Conservation (phyloP, 441 rosid genomes). For the Syzygium syzygioides region DNA sequence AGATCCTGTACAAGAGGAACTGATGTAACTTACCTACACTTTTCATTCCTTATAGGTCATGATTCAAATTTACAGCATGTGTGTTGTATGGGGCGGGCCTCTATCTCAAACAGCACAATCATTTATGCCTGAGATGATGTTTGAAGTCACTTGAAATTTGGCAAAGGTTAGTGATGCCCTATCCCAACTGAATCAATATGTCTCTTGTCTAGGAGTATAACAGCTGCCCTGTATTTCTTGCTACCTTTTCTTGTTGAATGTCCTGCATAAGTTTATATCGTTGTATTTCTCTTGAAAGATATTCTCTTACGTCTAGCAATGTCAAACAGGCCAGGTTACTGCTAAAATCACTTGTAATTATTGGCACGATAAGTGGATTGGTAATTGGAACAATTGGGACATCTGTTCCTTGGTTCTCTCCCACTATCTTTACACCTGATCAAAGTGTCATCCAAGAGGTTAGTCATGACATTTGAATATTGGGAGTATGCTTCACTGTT, state of each 20-base stretch:
- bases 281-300: not conserved
- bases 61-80: slow-evolving; percentile 22
- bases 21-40: not conserved
- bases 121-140: slow-evolving; percentile 24
- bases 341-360: slow-evolving; percentile 13
- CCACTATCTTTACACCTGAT: slow-evolving; percentile 15
- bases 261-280: not conserved
- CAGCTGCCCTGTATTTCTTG: not conserved
- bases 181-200: not conserved
- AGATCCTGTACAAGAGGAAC: not conserved
- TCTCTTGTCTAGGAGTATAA: not conserved
- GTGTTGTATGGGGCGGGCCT: slow-evolving; percentile 26
- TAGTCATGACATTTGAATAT: not conserved
- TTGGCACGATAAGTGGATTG: slow-evolving; percentile 12
- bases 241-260: not conserved
- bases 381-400: slow-evolving; percentile 1
- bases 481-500: not conserved
- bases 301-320: not conserved
- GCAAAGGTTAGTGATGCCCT: slow-evolving; percentile 11
- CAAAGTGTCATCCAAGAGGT: slow-evolving; percentile 15
- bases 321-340: slow-evolving; percentile 14
- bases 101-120: slow-evolving; percentile 28
- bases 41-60: slow-evolving; percentile 15
- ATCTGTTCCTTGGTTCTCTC: slow-evolving; percentile 16
- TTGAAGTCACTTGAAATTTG: slow-evolving; percentile 14